These are phyloP conservation scores for Botrytis medusae DNA, from an alignment of 2,329 filamentous ascomycete genomes.

Conservation along the genomic window DNA sequence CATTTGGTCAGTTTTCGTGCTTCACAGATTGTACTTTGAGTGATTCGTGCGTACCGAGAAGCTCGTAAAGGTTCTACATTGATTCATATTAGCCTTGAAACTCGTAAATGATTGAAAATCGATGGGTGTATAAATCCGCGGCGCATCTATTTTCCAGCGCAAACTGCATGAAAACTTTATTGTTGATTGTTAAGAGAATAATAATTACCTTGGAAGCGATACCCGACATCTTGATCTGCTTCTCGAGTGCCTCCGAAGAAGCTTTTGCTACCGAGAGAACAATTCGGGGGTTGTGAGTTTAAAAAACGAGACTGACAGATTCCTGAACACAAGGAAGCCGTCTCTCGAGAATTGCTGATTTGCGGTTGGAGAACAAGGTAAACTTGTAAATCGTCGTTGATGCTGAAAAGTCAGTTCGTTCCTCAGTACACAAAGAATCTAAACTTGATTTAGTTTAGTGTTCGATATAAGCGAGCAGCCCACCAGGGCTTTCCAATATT, in stretches of 20 bases:
- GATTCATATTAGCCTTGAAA: conserved; percentile 42
- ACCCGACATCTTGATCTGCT: conserved; percentile 42
- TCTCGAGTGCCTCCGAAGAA: conserved; percentile 43
- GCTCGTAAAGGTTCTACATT: conserved; percentile 89
- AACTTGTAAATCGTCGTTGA: conserved; percentile 22
- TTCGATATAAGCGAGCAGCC: conserved; percentile 17
- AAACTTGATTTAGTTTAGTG: conserved; percentile 18
- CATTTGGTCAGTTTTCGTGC: conserved; percentile 36
- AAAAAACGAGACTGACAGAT: conserved; percentile 41
- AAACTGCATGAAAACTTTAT: conserved; percentile 17
- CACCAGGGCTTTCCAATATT: conserved; percentile 10
- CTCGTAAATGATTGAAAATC: conserved; percentile 25
- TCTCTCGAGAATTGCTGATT: conserved; percentile 39
- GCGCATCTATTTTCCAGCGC: conserved; percentile 26
- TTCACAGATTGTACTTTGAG: conserved; percentile 29
- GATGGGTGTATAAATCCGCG: conserved; percentile 9
- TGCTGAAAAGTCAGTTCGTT: conserved; percentile 18
- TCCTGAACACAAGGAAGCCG: conserved; percentile 41
- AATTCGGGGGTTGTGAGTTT: conserved; percentile 36
- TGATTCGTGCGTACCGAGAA: conserved; percentile 74
- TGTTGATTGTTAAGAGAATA: conserved; percentile 1
- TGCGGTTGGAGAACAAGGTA: conserved; percentile 23
- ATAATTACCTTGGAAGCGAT: conserved; percentile 42
- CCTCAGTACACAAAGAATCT: conserved; percentile 23
- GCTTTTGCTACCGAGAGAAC: conserved; percentile 42